phyloP scores from a whole-genome alignment of 257 asterid genomes.

The Coffea eugenioides region DNA sequence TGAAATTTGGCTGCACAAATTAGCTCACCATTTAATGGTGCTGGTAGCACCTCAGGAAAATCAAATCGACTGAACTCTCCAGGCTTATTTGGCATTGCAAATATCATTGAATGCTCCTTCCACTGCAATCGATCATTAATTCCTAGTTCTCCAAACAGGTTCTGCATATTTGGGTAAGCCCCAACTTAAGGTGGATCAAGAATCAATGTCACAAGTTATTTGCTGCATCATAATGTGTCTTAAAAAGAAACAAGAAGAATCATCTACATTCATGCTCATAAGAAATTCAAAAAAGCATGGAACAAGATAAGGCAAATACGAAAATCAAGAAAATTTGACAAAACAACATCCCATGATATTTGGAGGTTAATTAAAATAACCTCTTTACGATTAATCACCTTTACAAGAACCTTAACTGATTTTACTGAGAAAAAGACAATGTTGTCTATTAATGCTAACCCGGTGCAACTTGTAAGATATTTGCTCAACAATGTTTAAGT shows the following conservation, averaged over 20 bases:
- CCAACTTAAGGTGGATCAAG: slow-evolving; percentile 71
- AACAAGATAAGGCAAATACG: background rate
- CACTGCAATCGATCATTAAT: slow-evolving; percentile 91
- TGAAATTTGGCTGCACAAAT: background rate
- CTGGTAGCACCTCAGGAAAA: slow-evolving; percentile 79
- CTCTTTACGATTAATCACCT: background rate
- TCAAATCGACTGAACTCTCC: slow-evolving; percentile 98
- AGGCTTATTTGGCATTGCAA: slow-evolving; percentile 96
- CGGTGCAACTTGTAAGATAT: background rate
- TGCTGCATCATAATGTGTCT: background rate
- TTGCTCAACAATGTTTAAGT: background rate
- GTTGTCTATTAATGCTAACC: background rate
- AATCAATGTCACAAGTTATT: slow-evolving; percentile 34
- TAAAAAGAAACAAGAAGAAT: background rate
- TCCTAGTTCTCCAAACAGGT: slow-evolving; percentile 95
- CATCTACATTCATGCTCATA: background rate
- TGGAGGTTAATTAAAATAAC: background rate
- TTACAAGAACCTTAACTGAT: background rate
- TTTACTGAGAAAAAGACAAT: background rate
- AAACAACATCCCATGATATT: background rate
- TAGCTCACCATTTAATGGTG: slow-evolving; percentile 82
- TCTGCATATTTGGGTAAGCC: slow-evolving; percentile 99
- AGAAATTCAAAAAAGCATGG: background rate
- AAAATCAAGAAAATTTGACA: background rate
- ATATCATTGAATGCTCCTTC: slow-evolving; percentile 99